Base-by-base conservation (phyloP, 192 early-diverging fungal species). In the Irineochytrium annulatum region DNA sequence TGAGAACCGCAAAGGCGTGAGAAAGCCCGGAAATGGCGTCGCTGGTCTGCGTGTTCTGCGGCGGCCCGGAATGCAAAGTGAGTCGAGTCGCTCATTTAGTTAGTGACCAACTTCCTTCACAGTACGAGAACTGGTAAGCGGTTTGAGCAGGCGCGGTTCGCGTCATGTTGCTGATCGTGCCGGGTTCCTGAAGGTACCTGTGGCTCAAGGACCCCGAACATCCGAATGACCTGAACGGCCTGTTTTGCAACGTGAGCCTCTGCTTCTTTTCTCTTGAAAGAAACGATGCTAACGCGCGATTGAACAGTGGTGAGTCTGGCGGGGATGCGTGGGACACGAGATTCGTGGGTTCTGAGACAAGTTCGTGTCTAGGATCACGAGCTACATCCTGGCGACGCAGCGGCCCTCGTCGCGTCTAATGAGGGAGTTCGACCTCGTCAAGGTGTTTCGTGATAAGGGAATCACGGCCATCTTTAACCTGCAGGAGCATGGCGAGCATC, bases 31-130 rank as follows among this genome's bases (percentile, higher is more conserved):
- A 41, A 41, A 77, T 77, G 75, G 62, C 68, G 30, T 55, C 71
- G 26, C 31, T 74, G 3, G 62, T 72, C 33, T 78, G 76, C 52
- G 64, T 69, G 52, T 78, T 78, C 57, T 78, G 76, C 58, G 72
- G 72, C 3, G 76, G 76, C 20, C 59, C 58, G 22, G 64, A 68
- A 46, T 78, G 76, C 60, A 78, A 77, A 49, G n/a, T n/a, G n/a
- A n/a, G n/a, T n/a, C n/a, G n/a, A n/a, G n/a, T n/a, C n/a, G n/a
- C n/a, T n/a, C n/a, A n/a, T n/a, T n/a, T n/a, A n/a, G n/a, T n/a
- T n/a, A n/a, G n/a, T n/a, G n/a, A n/a, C n/a, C n/a, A n/a, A n/a
- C n/a, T n/a, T n/a, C n/a, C n/a, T n/a, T n/a, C n/a, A n/a, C n/a
- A 49, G 22, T 49, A 49, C 46, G 46, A 49, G 24, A 49, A 49